These are phyloP conservation scores for Carex littledalei DNA, from an alignment of 176 grass and related monocot genomes.

Conservation along the genomic window DNA sequence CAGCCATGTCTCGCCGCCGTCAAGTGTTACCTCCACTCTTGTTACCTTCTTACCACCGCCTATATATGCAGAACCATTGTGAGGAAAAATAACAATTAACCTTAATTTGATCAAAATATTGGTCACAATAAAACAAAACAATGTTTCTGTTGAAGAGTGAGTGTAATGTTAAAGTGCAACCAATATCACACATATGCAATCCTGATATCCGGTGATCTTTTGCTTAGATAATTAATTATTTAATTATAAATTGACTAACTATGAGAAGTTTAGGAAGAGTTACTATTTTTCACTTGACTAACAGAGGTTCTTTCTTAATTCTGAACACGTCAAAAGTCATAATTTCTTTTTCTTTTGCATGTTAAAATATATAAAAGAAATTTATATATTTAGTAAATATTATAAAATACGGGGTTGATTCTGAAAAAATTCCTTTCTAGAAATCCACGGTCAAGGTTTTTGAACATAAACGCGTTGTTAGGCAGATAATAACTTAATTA, in stretches of 20 bases:
- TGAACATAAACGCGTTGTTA: background rate
- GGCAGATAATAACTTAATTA: background rate
- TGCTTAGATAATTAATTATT: background rate
- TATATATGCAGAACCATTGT: conserved; percentile 7
- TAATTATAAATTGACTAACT: background rate
- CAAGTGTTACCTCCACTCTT: conserved; percentile 83
- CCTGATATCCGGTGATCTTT: background rate
- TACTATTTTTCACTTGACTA: background rate
- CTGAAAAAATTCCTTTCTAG: background rate
- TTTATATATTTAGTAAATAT: background rate
- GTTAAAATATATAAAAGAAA: background rate
- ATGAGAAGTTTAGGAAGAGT: background rate
- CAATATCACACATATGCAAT: background rate
- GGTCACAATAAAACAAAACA: background rate
- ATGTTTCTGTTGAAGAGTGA: background rate
- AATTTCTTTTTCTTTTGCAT: background rate
- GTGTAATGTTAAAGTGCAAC: background rate
- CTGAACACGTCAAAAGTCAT: no score
- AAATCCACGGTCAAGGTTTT: background rate
- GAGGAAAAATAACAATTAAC: background rate
- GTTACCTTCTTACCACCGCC: conserved; percentile 85
- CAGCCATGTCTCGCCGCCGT: conserved; percentile 83
- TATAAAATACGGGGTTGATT: background rate
- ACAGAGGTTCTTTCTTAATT: no score
- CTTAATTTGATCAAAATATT: background rate